A percentile compares a stretch with the other conserved stretches of the same genome.
Evolutionary conservation across 1,139 yeast species (phyloP).

Genomic region (Geotrichum fermentans): DNA sequence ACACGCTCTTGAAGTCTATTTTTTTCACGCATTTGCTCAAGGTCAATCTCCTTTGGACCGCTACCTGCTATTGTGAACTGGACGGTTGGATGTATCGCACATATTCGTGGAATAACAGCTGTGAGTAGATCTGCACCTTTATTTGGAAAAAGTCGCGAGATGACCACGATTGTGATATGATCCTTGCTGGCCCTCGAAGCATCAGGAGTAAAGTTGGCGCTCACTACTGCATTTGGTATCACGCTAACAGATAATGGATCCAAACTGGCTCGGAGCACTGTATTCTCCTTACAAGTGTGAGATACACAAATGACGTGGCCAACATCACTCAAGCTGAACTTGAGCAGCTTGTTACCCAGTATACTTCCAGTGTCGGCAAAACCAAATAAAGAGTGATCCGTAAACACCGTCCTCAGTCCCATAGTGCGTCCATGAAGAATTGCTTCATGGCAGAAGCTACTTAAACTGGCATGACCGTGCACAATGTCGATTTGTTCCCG

Average conservation of each 20-base stretch:
- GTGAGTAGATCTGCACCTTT: slow-evolving; percentile 90
- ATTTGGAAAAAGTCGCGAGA: slow-evolving; percentile 88
- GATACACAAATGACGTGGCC: slow-evolving; percentile 95
- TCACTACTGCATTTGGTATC: slow-evolving; percentile 92
- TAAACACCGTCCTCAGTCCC: slow-evolving; percentile 88
- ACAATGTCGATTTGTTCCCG: slow-evolving; percentile 83
- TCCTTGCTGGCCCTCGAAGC: slow-evolving; percentile 32
- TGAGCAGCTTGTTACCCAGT: slow-evolving; percentile 77
- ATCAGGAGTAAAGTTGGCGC: slow-evolving; percentile 72
- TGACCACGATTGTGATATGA: slow-evolving; percentile 77
- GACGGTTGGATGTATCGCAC: slow-evolving; percentile 58
- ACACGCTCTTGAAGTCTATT: slow-evolving; percentile 84
- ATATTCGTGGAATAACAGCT: slow-evolving; percentile 81
- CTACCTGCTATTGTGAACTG: slow-evolving; percentile 89
- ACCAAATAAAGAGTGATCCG: slow-evolving; percentile 95
- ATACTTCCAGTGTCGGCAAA: slow-evolving; percentile 83
- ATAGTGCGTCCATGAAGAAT: slow-evolving; percentile 85
- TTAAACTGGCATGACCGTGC: slow-evolving; percentile 92
- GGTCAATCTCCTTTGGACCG: slow-evolving; percentile 90
- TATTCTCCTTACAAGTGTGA: slow-evolving; percentile 94
- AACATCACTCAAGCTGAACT: slow-evolving; percentile 78
- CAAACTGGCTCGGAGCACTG: slow-evolving; percentile 78
- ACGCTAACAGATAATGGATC: slow-evolving; percentile 79
- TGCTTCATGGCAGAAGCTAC: slow-evolving; percentile 84
- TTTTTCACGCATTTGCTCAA: slow-evolving; percentile 92